A percentile compares a stretch with the other conserved stretches of the same genome.
phyloP scores from a whole-genome alignment of 2,329 filamentous ascomycete genomes.

The Sphaerostilbella broomeana region DNA sequence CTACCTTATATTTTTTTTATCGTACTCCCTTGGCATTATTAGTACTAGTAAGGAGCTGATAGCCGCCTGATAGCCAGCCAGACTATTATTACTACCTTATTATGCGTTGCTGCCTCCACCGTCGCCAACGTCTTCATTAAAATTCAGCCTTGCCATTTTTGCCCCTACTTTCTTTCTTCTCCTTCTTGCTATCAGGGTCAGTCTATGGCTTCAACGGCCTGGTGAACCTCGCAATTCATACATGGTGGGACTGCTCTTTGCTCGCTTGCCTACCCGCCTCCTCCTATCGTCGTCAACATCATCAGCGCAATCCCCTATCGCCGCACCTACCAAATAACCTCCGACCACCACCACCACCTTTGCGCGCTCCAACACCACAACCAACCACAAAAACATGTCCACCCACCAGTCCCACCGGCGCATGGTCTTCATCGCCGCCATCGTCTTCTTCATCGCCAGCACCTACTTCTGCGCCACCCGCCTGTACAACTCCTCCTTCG shows the following conservation, averaged over 20 bases:
- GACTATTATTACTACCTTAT: too few relatives aligned
- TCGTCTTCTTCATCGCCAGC: slow-evolving; percentile 29
- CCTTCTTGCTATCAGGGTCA: neutral
- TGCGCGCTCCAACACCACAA: slow-evolving; percentile 3
- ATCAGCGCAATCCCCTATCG: neutral
- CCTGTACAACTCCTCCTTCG: slow-evolving; percentile 19
- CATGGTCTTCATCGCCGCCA: slow-evolving; percentile 24
- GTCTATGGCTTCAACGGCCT: neutral
- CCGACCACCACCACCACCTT: neutral
- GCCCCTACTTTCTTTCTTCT: too few relatives aligned
- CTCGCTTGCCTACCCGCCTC: neutral
- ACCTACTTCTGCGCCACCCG: slow-evolving; percentile 30
- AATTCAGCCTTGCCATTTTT: neutral
- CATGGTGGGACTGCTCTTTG: neutral
- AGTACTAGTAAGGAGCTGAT: too few relatives aligned
- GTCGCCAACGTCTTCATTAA: neutral
- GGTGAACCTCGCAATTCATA: neutral
- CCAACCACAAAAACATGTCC: slow-evolving; percentile 17
- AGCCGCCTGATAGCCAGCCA: too few relatives aligned
- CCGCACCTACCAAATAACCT: neutral
- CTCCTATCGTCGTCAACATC: slow-evolving; percentile 7
- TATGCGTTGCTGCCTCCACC: neutral
- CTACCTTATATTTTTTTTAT: neutral
- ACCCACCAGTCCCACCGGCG: slow-evolving; percentile 24
- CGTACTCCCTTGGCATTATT: neutral